Evolutionary conservation across 129 eudicot genomes (phyloP).

Genomic region (Cynara cardunculus): DNA sequence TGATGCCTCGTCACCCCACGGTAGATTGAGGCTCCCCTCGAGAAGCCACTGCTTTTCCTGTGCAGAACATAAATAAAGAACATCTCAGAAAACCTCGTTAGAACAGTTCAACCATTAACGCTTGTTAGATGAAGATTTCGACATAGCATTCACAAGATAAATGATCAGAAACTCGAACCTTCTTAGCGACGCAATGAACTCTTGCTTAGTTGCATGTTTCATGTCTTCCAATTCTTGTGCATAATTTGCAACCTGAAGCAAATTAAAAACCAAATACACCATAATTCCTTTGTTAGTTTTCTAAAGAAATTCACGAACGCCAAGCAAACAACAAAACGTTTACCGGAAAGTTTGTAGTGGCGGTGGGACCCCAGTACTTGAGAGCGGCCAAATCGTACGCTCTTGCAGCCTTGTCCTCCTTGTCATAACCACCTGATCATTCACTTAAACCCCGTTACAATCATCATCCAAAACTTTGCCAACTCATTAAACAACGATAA

Average conservation of each 20-base stretch:
- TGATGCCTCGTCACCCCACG: constrained; percentile 98
- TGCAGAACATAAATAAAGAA: neutral
- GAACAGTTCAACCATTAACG: neutral
- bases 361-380: constrained; percentile 92
- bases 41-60: constrained; percentile 95
- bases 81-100: neutral
- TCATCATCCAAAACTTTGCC: neutral
- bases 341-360: constrained; percentile 97
- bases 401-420: constrained; percentile 95
- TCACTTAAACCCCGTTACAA: neutral
- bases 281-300: neutral
- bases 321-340: neutral
- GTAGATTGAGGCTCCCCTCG: constrained; percentile 91
- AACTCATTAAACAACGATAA: neutral
- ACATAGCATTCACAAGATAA: neutral
- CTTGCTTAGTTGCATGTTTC: constrained; percentile 82
- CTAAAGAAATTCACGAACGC: neutral
- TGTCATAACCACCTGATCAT: constrained; percentile 82
- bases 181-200: constrained; percentile 86
- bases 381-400: constrained; percentile 93
- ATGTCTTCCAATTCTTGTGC: constrained; percentile 76
- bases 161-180: constrained; percentile 36
- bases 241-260: constrained; percentile 57
- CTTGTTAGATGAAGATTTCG: neutral
- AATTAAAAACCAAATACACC: neutral